Conservation (phyloP, 192 early-diverging fungal species). For the Umbelopsis isabellina region DNA sequence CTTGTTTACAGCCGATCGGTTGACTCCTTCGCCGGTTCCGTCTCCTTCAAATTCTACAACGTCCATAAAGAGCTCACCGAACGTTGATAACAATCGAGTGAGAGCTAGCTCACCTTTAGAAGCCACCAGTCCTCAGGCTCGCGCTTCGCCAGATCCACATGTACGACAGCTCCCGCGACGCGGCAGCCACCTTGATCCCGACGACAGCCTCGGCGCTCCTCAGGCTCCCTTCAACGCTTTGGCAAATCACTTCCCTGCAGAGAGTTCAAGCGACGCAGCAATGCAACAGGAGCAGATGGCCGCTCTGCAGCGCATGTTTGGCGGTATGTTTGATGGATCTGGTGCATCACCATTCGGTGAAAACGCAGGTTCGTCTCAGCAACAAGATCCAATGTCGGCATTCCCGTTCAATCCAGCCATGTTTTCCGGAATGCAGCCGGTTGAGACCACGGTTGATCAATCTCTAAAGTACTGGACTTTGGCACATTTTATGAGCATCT, state of each 20-base stretch:
- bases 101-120: slow-evolving; percentile 15
- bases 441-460: slow-evolving; percentile 32
- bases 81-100: background rate
- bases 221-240: background rate
- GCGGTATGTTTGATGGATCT: slow-evolving; percentile 33
- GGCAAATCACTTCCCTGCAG: slow-evolving; percentile 16
- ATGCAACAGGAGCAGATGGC: slow-evolving; percentile 16
- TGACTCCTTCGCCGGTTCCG: slow-evolving; percentile 18
- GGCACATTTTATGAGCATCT: slow-evolving; percentile 50
- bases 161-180: slow-evolving; percentile 9
- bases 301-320: slow-evolving; percentile 23
- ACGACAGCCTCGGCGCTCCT: slow-evolving; percentile 52
- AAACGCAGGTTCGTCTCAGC: slow-evolving; percentile 33
- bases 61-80: background rate
- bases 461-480: slow-evolving; percentile 54
- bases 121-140: background rate
- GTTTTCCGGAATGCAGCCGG: slow-evolving; percentile 17
- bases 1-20: slow-evolving; percentile 5
- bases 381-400: slow-evolving; percentile 1
- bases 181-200: slow-evolving; percentile 49
- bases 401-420: slow-evolving; percentile 28
- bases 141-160: slow-evolving; percentile 13
- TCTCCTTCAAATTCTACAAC: slow-evolving; percentile 16
- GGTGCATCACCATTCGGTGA: slow-evolving; percentile 29
- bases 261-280: background rate